Evolutionary conservation across 495 filamentous ascomycete species (phyloP), one percentile per base, ranked within the genome.

Genomic region (Pseudevernia furfuracea): DNA sequence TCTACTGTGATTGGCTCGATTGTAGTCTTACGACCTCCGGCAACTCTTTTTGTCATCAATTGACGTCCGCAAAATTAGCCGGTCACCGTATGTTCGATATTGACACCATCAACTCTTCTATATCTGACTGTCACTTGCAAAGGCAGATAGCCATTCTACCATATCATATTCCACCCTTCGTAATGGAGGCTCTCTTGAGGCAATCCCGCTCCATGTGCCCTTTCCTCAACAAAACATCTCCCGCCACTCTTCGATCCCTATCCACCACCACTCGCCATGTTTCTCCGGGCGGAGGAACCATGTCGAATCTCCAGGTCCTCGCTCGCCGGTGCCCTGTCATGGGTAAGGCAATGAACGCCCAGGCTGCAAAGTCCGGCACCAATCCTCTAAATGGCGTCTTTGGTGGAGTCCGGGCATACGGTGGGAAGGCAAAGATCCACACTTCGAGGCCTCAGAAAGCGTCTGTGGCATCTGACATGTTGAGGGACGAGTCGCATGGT

Each of bases 261-360:
- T 90, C 93, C 21, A 96, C 91, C 60, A 85, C 90, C 30, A 83
- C 88, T 70, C 82, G 87, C 70, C 75, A 83, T 73, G 78, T 81
- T 58, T 91, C 87, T 56, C 87, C 86, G 36, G 88, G 91, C 67
- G 93, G 92, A 59, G 90, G 92, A 67, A 90, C 88, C 74, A 96
- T 97, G 85, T 96, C 92, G 70, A 97, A 97, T 78, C 84, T 98
- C 68, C 95, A 97, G 81, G 85, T 94, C 60, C 83, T 96, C 67
- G 94, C 92, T 68, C 88, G 90, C 71, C 91, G 94, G 70, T 98
- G 94, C 85, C 94, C 94, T 63, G 85, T 98, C 74, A 98, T 98
- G 94, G 92, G 91, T 74, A 96, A 96, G 80, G 94, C 94, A 52
- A 82, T 98, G 70, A 90, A 90, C 55, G 86, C 96, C 25, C 93